Percentiles rank a stretch among this genome's conserved stretches.
phyloP scores from a whole-genome alignment of 2,329 filamentous ascomycete species.

The Iodosphaeria phyllophila region DNA sequence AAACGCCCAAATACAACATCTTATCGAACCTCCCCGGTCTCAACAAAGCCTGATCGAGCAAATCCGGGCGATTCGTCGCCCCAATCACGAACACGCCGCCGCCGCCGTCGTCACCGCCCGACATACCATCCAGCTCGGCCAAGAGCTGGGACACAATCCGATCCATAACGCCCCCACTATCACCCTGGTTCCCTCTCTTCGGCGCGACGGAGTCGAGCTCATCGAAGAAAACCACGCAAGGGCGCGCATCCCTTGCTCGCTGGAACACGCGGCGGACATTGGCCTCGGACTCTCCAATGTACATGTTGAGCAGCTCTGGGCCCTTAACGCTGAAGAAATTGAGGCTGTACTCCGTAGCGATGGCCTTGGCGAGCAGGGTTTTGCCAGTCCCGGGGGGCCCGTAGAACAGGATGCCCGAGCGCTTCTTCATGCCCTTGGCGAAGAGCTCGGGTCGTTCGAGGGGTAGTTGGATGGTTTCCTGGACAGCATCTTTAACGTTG shows the following conservation, averaged over 20 bases:
- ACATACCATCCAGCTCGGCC: slow-evolving; percentile 95
- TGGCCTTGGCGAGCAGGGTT: slow-evolving; percentile 81
- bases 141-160: slow-evolving; percentile 88
- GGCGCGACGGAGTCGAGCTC: slow-evolving; percentile 87
- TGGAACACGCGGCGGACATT: slow-evolving; percentile 84
- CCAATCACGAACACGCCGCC: slow-evolving; percentile 93
- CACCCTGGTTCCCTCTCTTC: slow-evolving; percentile 91
- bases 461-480: slow-evolving; percentile 88
- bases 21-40: slow-evolving; percentile 91
- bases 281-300: slow-evolving; percentile 84
- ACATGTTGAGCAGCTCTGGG: slow-evolving; percentile 86
- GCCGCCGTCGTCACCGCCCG: slow-evolving; percentile 61
- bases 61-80: slow-evolving; percentile 84
- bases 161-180: slow-evolving; percentile 96
- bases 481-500: slow-evolving; percentile 92
- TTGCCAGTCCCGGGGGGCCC: slow-evolving; percentile 84
- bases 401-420: slow-evolving; percentile 83
- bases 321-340: slow-evolving; percentile 94
- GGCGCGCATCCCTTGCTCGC: slow-evolving; percentile 65
- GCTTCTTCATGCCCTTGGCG: slow-evolving; percentile 95
- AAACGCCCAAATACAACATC: slow-evolving; percentile 93
- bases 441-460: slow-evolving; percentile 85
- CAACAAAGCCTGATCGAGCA: slow-evolving; percentile 77
- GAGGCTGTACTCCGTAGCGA: slow-evolving; percentile 81
- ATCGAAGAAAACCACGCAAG: slow-evolving; percentile 87